Evolutionary conservation across 1,284 basidiomycete genomes (phyloP), one percentile per base, ranked within the genome.

Genomic region (Fomitopsis palustris): DNA sequence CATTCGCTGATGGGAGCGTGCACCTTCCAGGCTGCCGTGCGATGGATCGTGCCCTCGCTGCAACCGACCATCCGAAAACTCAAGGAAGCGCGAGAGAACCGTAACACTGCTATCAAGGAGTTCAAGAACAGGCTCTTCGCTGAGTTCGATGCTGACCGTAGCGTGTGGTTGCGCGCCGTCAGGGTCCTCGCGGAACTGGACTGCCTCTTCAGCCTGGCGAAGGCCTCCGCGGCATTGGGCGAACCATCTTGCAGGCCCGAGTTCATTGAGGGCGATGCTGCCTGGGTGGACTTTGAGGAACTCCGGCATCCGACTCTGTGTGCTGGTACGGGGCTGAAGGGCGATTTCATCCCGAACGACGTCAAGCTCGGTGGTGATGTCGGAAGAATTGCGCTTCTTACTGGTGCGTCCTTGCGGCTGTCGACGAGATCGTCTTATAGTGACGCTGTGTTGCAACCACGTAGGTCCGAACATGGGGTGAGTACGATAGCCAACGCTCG

Each of bases 321-420:
- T 64, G 70, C 82, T 59, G 84, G 78, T 63, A 77, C 82, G 19
- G 80, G 76, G 55, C 65, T 89, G 57, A 84, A 85, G 66, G 79
- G 83, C 12, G 86, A 84, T 63, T 99, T 99, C 71, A 98, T 99
- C 66, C 91, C 97, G 2, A 99, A 99, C 71, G 83, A 97, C 72
- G 86, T 99, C 49, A 87, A 87, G 67, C 80, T 99, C 23, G 97
- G 97, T 27, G 86, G 86, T 4, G 81, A 84, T 54, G 81, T 82
- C 2, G 88, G 91, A 33, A 87, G 93, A 65, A 89, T 97, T 66
- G 89, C 92, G 6, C 76, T 99, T 60, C 76, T 99, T 56, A 99
- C 97, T 16, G 96, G 96, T 81, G 82, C 27, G 54, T 31, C 29
- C 16, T 27, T 17, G 37, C 14, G 5, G 42, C 27, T 56, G 2